Percentiles rank a stretch among this genome's conserved stretches.
phyloP scores from a whole-genome alignment of 108 stramenopile species.

The Fistulifera pelliculosa region DNA sequence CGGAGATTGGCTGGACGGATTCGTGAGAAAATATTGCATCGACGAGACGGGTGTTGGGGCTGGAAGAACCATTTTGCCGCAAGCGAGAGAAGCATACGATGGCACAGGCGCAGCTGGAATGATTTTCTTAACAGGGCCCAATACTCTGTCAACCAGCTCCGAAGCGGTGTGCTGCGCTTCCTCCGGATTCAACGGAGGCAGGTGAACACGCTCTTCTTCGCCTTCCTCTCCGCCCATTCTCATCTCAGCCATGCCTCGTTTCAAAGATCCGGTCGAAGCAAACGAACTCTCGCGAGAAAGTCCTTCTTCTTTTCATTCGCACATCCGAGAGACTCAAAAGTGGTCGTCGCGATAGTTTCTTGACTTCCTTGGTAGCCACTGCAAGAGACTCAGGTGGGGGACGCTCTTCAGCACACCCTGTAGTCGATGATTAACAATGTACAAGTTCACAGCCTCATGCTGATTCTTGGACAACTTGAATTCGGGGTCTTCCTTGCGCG shows the following conservation, averaged over 20 bases:
- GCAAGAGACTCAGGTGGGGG: slow-evolving; percentile 19
- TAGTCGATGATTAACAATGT: slow-evolving; percentile 69
- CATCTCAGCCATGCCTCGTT: slow-evolving; percentile 47
- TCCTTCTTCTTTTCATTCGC: slow-evolving; percentile 26
- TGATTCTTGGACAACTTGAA: slow-evolving; percentile 35
- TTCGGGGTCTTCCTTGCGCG: not conserved
- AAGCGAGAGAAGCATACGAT: not conserved
- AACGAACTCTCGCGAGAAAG: slow-evolving; percentile 35
- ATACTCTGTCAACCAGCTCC: slow-evolving; percentile 18
- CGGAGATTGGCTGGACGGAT: too few species aligned
- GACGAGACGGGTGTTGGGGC: slow-evolving; percentile 4
- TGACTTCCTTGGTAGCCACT: slow-evolving; percentile 25
- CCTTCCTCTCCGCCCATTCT: slow-evolving; percentile 25
- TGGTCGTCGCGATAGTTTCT: slow-evolving; percentile 62
- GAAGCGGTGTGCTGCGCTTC: slow-evolving; percentile 26
- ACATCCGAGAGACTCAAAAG: slow-evolving; percentile 69
- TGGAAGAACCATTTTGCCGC: not conserved
- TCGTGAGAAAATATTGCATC: not conserved
- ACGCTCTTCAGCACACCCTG: slow-evolving; percentile 27
- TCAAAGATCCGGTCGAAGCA: slow-evolving; percentile 66
- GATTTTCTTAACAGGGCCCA: slow-evolving; percentile 34
- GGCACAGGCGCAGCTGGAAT: slow-evolving; percentile 27
- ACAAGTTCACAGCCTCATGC: slow-evolving; percentile 75
- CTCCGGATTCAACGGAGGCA: slow-evolving; percentile 28
- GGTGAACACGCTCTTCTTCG: slow-evolving; percentile 17